Evolutionary conservation across 805 yeast species (phyloP), one percentile per base, ranked within the genome.

Genomic region (Teunomyces panamensis): DNA sequence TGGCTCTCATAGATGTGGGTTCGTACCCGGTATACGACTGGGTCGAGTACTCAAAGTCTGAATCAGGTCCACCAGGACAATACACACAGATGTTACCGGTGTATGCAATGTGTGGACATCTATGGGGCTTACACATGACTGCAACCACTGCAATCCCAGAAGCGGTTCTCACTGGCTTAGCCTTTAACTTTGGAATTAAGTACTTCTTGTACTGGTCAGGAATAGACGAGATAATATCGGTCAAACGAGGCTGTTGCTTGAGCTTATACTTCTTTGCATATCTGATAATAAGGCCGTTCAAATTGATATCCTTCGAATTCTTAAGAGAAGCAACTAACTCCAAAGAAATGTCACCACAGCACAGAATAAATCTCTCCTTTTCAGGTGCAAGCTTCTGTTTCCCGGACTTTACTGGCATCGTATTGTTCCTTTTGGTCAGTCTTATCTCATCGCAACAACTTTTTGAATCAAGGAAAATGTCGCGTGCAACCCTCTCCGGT

Each of bases 1-100:
- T 94, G n/a, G 99, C 99, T 59, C 99, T 79, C 99, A 94, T 94
- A 0, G 97, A 90, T 0, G 99, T 94, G 7, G 99, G 99, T 66
- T 94, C 99, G 63, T 94, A 94, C 33, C 99, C 99, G 0, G 99
- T 94, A 62, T 94, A 94, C 3, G 97, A 90, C 69, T 94, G 99
- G 3, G 99, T 94, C 1, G 97, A 89, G 68, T 94, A 94, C 65
- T 94, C 99, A 63, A 94, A 94, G 69, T 94, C 99, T 1, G 96
- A 86, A 65, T 94, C 99, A 3, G 99, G 99, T 2, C 99, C 99
- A 50, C 99, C 99, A 4, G 99, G 99, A 71, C 99, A 94, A 65
- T 87, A 94, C 9, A 94, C 99, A 74, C 99, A 94, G 52, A 94
- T 94, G 63, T 94, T 94, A 52, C 99, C 99, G 0, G 99, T 94